Base-by-base conservation (phyloP, 495 filamentous ascomycete genomes). In the Lasiosphaeria ovina region DNA sequence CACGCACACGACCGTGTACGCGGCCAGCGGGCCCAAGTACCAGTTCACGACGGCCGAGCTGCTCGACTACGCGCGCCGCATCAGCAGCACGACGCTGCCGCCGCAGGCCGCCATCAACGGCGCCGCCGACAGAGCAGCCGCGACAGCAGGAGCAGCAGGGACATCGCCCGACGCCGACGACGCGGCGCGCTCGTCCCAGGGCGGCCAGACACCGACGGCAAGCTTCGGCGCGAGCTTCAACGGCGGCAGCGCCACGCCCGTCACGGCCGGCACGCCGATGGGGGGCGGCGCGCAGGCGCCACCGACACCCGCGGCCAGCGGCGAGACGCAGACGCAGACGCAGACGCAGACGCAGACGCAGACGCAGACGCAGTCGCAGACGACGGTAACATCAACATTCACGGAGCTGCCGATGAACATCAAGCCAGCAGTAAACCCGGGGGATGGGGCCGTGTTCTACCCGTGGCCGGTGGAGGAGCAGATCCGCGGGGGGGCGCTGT, bases 41-140 rank as follows among this genome's bases (percentile, higher is more conserved):
- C 62, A 76, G 14, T 83, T 92, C 54, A 77, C 81, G 11, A 87
- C 86, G 57, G 77, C 77, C 50, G 87, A 92, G 55, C 81, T 93
- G 1, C 82, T 93, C 7, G 73, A 74, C 49, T 92, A 88, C 65
- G 90, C 90, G 8, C 83, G 84, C n/a, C 81, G 82, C 62, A 91
- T 93, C 61, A 85, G 82, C 57, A 85, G 82, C 68, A 90, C 83
- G 62, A 92, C 90, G 0, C 76, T 87, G 8, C 90, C 90, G 1
- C 84, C 85, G 1, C 82, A 84, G 5, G 85, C 79, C 59, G 76
- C 81, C n/a, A 67, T 77, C 3, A 79, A 76, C 59, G 67, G 71
- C 44, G 51, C 73, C 35, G 66, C 67, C 52, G 14, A 66, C 32
- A 38, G 66, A 16, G 31, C 63, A 35, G 14, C 61, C 36, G 32